These are phyloP conservation scores for Didymella arachidicola DNA, from an alignment of 2,329 filamentous ascomycete species.

Conservation along the genomic window DNA sequence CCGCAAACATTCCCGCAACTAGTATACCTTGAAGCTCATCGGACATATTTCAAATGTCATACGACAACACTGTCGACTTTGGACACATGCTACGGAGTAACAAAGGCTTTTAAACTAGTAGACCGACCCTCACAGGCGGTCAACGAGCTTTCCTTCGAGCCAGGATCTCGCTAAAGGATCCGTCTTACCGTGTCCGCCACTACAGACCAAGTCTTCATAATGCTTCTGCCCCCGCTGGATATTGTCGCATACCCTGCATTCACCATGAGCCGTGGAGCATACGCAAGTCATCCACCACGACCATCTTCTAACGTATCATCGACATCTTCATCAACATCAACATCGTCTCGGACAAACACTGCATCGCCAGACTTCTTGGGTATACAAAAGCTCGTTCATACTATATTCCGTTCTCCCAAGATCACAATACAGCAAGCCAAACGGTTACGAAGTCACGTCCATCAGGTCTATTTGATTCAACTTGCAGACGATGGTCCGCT, in stretches of 20 bases:
- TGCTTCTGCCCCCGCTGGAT: conserved; percentile 50
- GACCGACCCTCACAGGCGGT: conserved; percentile 31
- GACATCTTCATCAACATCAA: conserved; percentile 37
- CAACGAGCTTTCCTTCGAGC: conserved; percentile 17
- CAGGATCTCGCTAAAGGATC: conserved; percentile 29
- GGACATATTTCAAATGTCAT: background rate
- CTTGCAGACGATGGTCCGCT: conserved; percentile 51
- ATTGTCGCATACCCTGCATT: conserved; percentile 42
- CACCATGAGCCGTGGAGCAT: conserved; percentile 48
- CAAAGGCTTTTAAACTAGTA: conserved; percentile 26
- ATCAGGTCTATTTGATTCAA: conserved; percentile 54
- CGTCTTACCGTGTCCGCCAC: conserved; percentile 22
- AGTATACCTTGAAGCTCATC: background rate
- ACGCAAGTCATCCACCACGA: conserved; percentile 33
- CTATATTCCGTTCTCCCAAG: conserved; percentile 43
- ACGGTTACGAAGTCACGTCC: conserved; percentile 46
- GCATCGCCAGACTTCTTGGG: conserved; percentile 43
- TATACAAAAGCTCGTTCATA: conserved; percentile 46
- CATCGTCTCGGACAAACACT: conserved; percentile 30
- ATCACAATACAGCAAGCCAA: conserved; percentile 47
- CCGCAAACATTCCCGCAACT: background rate
- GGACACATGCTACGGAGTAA: background rate
- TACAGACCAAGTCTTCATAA: conserved; percentile 36
- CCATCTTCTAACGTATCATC: conserved; percentile 37
- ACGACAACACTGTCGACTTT: background rate